phyloP scores from a whole-genome alignment of 352 stramenopile genomes.

The Pythium rishiriense region DNA sequence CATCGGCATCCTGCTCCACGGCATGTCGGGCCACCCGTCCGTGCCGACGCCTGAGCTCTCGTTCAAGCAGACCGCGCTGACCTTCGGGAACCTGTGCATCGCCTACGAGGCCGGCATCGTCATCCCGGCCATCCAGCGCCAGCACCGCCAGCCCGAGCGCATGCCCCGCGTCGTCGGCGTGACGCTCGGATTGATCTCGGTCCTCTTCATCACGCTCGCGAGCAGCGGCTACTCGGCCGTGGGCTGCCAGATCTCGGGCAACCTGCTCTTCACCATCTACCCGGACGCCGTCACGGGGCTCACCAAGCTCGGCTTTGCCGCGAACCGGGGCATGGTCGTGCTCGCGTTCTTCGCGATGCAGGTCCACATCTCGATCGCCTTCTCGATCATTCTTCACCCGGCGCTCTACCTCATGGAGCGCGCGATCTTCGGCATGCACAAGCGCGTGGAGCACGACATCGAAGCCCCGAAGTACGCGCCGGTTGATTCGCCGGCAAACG shows the following conservation, averaged over 20 bases:
- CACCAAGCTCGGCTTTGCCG: constrained; percentile 22
- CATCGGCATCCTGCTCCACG: constrained; percentile 39
- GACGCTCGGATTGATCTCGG: constrained; percentile 15
- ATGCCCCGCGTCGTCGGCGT: too few species aligned
- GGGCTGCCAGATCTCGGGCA: constrained; percentile 51
- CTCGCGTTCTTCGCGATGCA: constrained; percentile 52
- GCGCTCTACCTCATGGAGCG: constrained; percentile 43
- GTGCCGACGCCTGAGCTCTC: constrained; percentile 17
- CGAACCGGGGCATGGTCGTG: constrained; percentile 29
- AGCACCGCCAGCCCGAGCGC: too few species aligned
- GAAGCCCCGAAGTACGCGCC: neutral
- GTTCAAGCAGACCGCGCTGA: too few species aligned
- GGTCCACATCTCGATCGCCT: constrained; percentile 24
- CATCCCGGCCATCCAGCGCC: too few species aligned
- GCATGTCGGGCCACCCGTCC: constrained; percentile 44
- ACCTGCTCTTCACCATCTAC: constrained; percentile 33
- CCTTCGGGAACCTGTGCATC: too few species aligned
- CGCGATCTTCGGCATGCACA: constrained; percentile 46
- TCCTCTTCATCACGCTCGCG: constrained; percentile 14
- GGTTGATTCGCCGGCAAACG: too few species aligned
- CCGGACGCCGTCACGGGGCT: constrained; percentile 23
- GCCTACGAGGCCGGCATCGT: too few species aligned
- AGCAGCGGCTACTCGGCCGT: constrained; percentile 44
- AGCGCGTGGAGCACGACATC: constrained; percentile 18
- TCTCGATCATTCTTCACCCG: constrained; percentile 34